Percentiles rank a stretch among this genome's conserved stretches.
Evolutionary conservation across 2,329 filamentous ascomycete species (phyloP).

Genomic region (Fusarium graminum): DNA sequence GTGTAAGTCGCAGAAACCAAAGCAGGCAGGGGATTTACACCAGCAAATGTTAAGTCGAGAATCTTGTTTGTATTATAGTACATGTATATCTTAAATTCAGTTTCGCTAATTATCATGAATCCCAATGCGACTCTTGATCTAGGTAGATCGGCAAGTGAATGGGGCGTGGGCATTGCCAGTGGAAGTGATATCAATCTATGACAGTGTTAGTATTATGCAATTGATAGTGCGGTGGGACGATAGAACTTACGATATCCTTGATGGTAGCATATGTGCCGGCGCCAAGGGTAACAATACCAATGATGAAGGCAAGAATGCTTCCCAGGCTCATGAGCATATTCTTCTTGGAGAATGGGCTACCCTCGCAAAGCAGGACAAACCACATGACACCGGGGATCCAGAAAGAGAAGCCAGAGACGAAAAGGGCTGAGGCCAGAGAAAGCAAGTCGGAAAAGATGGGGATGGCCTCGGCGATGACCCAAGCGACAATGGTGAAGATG

Average conservation of each 20-base stretch:
- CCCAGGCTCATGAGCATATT: constrained; percentile 36
- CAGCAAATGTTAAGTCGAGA: background rate
- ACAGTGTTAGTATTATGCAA: constrained; percentile 1
- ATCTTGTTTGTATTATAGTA: constrained; percentile 14
- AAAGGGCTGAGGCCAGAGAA: constrained; percentile 35
- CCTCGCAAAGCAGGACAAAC: constrained; percentile 36
- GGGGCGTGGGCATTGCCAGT: constrained; percentile 43
- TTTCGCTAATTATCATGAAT: constrained; percentile 13
- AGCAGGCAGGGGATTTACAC: too few species aligned
- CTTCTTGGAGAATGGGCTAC: constrained; percentile 40
- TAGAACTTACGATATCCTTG: constrained; percentile 37
- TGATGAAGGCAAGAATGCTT: constrained; percentile 37
- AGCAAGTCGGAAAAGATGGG: constrained; percentile 41
- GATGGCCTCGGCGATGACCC: constrained; percentile 40
- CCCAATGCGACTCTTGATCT: background rate
- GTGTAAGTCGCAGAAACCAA: background rate
- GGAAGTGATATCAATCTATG: constrained; percentile 33
- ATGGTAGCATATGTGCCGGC: constrained; percentile 42
- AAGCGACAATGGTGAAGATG: constrained; percentile 38
- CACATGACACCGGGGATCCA: constrained; percentile 41
- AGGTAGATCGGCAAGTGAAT: constrained; percentile 36
- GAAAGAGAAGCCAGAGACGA: constrained; percentile 40
- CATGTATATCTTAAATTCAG: constrained; percentile 11
- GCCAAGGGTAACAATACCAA: constrained; percentile 37
- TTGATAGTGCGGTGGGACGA: fast-evolving